phyloP scores from a whole-genome alignment of 305 asterid species.

The Stenogyne calaminthoides region DNA sequence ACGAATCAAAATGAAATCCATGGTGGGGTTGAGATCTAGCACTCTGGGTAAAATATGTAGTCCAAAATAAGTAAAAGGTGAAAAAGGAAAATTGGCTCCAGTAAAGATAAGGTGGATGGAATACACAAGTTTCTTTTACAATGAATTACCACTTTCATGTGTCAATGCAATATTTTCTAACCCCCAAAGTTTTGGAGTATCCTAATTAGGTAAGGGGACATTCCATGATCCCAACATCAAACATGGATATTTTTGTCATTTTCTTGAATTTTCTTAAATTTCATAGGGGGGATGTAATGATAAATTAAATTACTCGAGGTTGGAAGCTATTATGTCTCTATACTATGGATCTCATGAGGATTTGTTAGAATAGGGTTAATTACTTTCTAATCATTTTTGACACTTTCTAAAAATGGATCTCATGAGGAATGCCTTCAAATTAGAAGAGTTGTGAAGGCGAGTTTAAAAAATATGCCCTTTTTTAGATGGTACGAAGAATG shows the following conservation, averaged over 20 bases:
- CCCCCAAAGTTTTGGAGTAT: conserved; percentile 8
- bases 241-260: not conserved
- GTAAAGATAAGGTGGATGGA: not conserved
- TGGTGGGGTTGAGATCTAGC: not conserved
- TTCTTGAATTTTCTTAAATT: not conserved
- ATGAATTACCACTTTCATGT: not conserved
- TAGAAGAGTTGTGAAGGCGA: too few species aligned
- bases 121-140: not conserved
- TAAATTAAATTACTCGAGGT: too few species aligned
- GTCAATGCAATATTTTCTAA: not conserved
- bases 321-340: too few species aligned
- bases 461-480: too few species aligned
- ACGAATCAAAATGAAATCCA: not conserved
- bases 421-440: too few species aligned
- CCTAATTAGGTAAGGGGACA: conserved; percentile 17
- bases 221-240: conserved; percentile 4
- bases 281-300: too few species aligned
- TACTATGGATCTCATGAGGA: too few species aligned
- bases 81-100: not conserved
- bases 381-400: too few species aligned
- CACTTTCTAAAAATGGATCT: too few species aligned
- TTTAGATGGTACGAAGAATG: too few species aligned
- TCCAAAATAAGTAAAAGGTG: not conserved
- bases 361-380: too few species aligned
- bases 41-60: not conserved